Percentiles rank a stretch among this genome's conserved stretches.
These are phyloP conservation scores for Neoscytalidium dimidiatum DNA, from an alignment of 2,329 filamentous ascomycete genomes.

Conservation along the genomic window DNA sequence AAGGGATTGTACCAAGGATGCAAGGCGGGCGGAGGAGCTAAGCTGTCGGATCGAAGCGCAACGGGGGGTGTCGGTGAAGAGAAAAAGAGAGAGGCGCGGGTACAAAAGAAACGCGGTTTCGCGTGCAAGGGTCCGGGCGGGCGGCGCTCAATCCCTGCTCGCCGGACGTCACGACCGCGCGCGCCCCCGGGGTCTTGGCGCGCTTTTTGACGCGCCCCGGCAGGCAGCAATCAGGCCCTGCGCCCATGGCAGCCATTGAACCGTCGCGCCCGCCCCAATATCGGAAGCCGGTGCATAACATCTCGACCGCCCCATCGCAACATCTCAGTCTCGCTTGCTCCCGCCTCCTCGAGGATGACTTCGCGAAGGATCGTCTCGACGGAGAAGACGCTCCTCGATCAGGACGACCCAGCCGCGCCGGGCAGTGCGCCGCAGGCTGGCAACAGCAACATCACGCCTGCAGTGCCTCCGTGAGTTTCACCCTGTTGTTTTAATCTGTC, in stretches of 20 bases:
- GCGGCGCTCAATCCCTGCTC: background rate
- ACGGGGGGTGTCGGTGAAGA: background rate
- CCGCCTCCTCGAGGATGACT: conserved; percentile 55
- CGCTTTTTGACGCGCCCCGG: background rate
- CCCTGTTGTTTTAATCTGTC: background rate
- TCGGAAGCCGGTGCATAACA: background rate
- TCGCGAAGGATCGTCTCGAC: conserved; percentile 65
- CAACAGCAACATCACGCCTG: conserved; percentile 75
- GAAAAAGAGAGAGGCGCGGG: background rate
- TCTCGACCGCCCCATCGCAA: conserved; percentile 28
- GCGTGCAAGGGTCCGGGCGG: conserved; percentile 1
- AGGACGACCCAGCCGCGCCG: conserved; percentile 33
- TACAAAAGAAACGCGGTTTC: conserved; percentile 6
- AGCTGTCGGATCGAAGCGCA: background rate
- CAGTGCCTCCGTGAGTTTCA: conserved; percentile 72
- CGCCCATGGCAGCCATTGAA: background rate
- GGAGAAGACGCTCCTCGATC: conserved; percentile 65
- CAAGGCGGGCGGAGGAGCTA: background rate
- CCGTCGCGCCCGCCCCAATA: background rate
- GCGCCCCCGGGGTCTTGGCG: background rate
- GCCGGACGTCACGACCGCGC: background rate
- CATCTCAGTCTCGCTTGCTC: background rate
- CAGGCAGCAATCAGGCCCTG: background rate
- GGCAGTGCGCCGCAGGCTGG: conserved; percentile 41
- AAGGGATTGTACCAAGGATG: background rate